Evolutionary conservation across 2,329 filamentous ascomycete species (phyloP).

Genomic region (Grosmannia clavigera): DNA sequence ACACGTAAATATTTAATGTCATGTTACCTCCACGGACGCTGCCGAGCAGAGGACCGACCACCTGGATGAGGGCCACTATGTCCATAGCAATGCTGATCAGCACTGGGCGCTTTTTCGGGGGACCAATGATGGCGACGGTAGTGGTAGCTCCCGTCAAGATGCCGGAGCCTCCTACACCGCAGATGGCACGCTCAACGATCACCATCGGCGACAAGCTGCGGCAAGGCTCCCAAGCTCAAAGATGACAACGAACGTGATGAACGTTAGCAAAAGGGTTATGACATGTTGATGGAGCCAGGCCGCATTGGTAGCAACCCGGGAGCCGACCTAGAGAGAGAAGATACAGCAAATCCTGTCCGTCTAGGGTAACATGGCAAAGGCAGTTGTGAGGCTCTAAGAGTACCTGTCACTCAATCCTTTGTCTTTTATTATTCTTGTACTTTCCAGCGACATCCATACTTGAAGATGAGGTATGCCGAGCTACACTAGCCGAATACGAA

Average conservation of each 20-base stretch:
- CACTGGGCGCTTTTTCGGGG: constrained; percentile 39
- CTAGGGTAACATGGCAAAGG: constrained; percentile 30
- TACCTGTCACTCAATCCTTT: neutral
- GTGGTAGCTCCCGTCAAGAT: constrained; percentile 37
- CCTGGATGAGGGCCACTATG: constrained; percentile 40
- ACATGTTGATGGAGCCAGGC: neutral
- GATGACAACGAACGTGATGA: constrained; percentile 24
- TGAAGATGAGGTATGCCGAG: constrained; percentile 27
- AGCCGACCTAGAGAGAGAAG: constrained; percentile 31
- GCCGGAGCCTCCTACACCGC: constrained; percentile 38
- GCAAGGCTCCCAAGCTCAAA: constrained; percentile 23
- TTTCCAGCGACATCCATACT: neutral
- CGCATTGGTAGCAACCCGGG: neutral
- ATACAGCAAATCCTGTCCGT: constrained; percentile 38
- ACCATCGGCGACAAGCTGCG: constrained; percentile 32
- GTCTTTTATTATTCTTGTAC: neutral
- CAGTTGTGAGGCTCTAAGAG: neutral
- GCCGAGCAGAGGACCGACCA: constrained; percentile 37
- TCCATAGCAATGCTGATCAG: constrained; percentile 42
- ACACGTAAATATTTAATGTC: constrained; percentile 42
- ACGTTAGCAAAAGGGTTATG: constrained; percentile 17
- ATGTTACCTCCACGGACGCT: constrained; percentile 36
- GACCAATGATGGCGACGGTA: constrained; percentile 35
- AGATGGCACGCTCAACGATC: constrained; percentile 39
- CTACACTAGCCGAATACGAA: constrained; percentile 34